Conservation (phyloP, 352 stramenopile genomes). For the Aphanomyces euteiches region DNA sequence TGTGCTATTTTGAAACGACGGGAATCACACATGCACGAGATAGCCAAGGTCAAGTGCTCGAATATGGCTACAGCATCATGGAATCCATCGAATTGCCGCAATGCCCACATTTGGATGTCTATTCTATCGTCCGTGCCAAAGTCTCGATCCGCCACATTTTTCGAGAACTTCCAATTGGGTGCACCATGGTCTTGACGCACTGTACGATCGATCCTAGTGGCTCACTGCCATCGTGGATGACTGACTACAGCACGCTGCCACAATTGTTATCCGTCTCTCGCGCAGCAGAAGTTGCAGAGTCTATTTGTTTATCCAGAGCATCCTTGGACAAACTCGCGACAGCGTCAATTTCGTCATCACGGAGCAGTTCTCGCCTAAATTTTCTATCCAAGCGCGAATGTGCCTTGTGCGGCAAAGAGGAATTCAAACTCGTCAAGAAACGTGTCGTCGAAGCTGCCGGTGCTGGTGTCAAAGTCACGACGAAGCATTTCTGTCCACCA, state of each 20-base stretch:
- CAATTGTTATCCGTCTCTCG: slow-evolving; percentile 35
- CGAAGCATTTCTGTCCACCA: slow-evolving; percentile 1
- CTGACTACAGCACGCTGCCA: slow-evolving; percentile 38
- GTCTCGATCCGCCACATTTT: slow-evolving; percentile 26
- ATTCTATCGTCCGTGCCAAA: slow-evolving; percentile 27
- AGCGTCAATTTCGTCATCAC: not conserved
- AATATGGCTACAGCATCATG: slow-evolving; percentile 31
- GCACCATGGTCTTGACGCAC: slow-evolving; percentile 28
- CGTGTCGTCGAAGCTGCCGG: slow-evolving; percentile 10
- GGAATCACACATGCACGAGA: slow-evolving; percentile 21
- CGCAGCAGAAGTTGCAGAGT: slow-evolving; percentile 13
- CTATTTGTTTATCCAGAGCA: slow-evolving; percentile 10
- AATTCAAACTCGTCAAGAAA: slow-evolving; percentile 20
- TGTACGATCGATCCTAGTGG: slow-evolving; percentile 21
- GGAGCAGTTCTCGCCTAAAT: not conserved
- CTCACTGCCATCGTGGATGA: slow-evolving; percentile 8
- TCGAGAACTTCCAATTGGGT: slow-evolving; percentile 22
- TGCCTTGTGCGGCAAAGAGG: not conserved
- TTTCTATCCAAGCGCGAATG: slow-evolving; percentile 5
- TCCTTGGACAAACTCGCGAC: not conserved
- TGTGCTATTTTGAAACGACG: slow-evolving; percentile 29
- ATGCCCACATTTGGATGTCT: slow-evolving; percentile 17
- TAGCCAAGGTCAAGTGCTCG: slow-evolving; percentile 13
- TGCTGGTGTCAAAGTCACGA: not conserved
- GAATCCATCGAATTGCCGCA: slow-evolving; percentile 25